Evolutionary conservation across 1,139 yeast genomes (phyloP), one percentile per base, ranked within the genome.

Genomic region (Debaryomyces udenii): DNA sequence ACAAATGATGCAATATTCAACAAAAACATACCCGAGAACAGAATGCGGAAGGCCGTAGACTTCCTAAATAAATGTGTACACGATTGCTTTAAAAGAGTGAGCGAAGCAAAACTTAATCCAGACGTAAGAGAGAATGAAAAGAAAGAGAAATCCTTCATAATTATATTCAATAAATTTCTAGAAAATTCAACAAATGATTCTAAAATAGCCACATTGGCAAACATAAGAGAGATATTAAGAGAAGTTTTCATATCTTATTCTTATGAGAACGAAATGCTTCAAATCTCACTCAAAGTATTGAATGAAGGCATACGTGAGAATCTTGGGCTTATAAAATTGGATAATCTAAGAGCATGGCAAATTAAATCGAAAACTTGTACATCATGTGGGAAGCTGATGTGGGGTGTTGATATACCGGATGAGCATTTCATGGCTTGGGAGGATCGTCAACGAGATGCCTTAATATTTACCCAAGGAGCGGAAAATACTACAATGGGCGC

Each of bases 201-300:
- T 5, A 50, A 62, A 35, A 49, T 58, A 4, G 78, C 86, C 0
- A 70, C 75, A 1, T 52, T 83, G 18, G 75, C 81, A 0, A 83
- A 83, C 49, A 77, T 86, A n/a, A 66, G 85, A 27, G 71, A 73
- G 2, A 78, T 85, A 7, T 62, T 87, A 13, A 75, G 73, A 32
- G 89, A 85, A 41, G 75, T 85, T 5, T 81, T 83, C 46, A 61
- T 80, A 5, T 82, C 89, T 0, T 83, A 82, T 52, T 66, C 80
- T 2, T 83, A 81, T 51, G 93, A 86, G 50, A 73, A 74, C 40
- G 78, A 76, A 41, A 75, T 84, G 49, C 61, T 82, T 22, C 60
- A 64, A n/a, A 71, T 82, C 4, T 74, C 83, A 2, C 66, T 81
- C 33, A 62, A 65, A 30, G 66, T 86, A 48, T 62, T 85, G 17